Evolutionary conservation across 805 yeast species (phyloP), one percentile per base, ranked within the genome.

Genomic region (Saccharomycopsis babjevae): DNA sequence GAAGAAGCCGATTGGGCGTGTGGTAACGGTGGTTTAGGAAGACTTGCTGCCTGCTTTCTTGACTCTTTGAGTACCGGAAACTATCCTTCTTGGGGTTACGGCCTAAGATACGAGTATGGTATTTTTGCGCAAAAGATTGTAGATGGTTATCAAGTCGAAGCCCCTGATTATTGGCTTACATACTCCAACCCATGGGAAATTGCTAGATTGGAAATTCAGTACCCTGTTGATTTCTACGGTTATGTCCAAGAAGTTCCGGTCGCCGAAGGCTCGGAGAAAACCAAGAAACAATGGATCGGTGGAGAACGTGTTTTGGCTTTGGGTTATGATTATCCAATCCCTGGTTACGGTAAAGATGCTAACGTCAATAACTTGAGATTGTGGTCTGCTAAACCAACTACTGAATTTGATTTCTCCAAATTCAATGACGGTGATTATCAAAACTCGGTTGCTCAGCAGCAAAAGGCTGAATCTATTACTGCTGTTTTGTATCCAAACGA

Each of bases 51-150:
- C 22, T 92, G 97, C 74, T 91, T 90, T 71, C 83, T 91, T 56
- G 97, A 92, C 74, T 89, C 97, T 1, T 76, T 91, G 71, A 83
- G 94, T 40, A 84, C 96, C 4, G 86, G 88, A 66, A 85, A 88
- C 72, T 89, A 88, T 72, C 90, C 96, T 18, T 96, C 96, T 58
- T 91, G 97, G 97, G 97, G 97, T 65, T 91, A 91, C 72, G 97
- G 97, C 63, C 77, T 91, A 67, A 86, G 96, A 71, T 91, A 91
- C 76, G 90, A 90, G 73, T 91, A 92, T 71, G 97, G 97, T 72
- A 91, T 91, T 67, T 91, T 91, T 74, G 83, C 90, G 66, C 97
- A 91, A 75, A 84, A 84, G 72, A 89, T 91, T 69, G 80, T 89
- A 67, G 89, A 92, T 70, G 97, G 97, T 11, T 89, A 88, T 74